phyloP scores from a whole-genome alignment of 306 rosid species.

The Cucurbita moschata region DNA sequence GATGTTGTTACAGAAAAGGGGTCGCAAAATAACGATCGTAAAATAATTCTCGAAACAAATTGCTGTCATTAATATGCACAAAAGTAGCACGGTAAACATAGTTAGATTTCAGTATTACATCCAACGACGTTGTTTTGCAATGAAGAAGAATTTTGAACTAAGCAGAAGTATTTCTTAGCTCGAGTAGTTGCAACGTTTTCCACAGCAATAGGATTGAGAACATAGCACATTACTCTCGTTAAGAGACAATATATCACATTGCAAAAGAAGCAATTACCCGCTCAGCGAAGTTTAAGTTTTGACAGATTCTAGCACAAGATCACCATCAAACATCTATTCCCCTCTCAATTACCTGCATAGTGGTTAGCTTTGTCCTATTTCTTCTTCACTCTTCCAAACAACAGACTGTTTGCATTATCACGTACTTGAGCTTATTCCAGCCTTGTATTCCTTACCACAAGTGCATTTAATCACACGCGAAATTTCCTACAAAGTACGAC shows the following conservation, averaged over 20 bases:
- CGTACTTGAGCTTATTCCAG: constrained; percentile 23
- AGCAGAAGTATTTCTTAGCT: not conserved
- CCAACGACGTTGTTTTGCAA: not conserved
- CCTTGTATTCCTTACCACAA: constrained; percentile 62
- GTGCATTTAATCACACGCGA: constrained; percentile 52
- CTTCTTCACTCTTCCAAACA: not conserved
- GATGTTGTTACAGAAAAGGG: not conserved
- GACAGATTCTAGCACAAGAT: not conserved
- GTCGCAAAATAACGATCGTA: not conserved
- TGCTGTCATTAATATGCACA: not conserved
- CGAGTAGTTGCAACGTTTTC: not conserved
- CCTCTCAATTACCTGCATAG: not conserved
- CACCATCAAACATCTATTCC: not conserved
- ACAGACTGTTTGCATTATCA: constrained; percentile 8
- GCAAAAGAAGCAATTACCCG: not conserved
- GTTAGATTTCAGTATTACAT: not conserved
- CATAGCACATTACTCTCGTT: not conserved
- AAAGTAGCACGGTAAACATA: not conserved
- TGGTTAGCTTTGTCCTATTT: not conserved
- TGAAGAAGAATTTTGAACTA: not conserved
- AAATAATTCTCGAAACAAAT: not conserved
- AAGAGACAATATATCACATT: not conserved
- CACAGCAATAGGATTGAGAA: not conserved
- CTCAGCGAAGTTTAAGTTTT: not conserved
- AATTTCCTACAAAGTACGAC: constrained; percentile 35